A percentile compares a stretch with the other conserved stretches of the same genome.
These are phyloP conservation scores for Sugiyamaella sp. DNA, from an alignment of 1,139 yeast species.

Conservation along the genomic window DNA sequence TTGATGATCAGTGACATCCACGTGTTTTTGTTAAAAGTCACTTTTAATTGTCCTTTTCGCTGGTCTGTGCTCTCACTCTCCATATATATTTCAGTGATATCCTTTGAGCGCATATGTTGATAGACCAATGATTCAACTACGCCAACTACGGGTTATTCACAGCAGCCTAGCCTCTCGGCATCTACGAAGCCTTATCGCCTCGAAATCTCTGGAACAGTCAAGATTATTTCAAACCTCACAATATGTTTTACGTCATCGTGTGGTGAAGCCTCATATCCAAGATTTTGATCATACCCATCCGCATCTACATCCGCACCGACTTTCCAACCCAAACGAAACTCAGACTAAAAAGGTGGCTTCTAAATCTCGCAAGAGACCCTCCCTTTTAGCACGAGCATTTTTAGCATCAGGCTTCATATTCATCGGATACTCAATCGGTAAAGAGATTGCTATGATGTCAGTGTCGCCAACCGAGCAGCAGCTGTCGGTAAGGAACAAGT, in stretches of 20 bases:
- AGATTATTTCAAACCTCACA: constrained; percentile 2
- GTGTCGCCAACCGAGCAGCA: constrained; percentile 4
- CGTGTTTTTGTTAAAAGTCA: too few relatives aligned
- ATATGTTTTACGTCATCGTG: not conserved
- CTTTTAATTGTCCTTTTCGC: too few relatives aligned
- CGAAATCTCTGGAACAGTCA: not conserved
- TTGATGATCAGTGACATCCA: too few relatives aligned
- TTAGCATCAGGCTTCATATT: constrained; percentile 2
- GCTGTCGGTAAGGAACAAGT: constrained; percentile 8
- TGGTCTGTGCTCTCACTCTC: too few relatives aligned
- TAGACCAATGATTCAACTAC: too few relatives aligned
- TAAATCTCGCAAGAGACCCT: not conserved
- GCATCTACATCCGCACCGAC: not conserved
- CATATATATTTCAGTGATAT: too few relatives aligned
- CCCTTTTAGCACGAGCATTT: not conserved
- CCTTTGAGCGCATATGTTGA: too few relatives aligned
- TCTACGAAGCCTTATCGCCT: not conserved
- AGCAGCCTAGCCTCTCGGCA: too few relatives aligned
- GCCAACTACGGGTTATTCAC: not conserved
- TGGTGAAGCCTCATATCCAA: not conserved
- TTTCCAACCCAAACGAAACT: not conserved
- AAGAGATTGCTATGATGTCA: constrained; percentile 8
- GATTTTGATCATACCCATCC: constrained; percentile 5
- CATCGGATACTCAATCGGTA: constrained; percentile 15
- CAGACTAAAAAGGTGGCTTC: not conserved